Conservation (phyloP, 306 rosid genomes). For the Citrullus amarus region DNA sequence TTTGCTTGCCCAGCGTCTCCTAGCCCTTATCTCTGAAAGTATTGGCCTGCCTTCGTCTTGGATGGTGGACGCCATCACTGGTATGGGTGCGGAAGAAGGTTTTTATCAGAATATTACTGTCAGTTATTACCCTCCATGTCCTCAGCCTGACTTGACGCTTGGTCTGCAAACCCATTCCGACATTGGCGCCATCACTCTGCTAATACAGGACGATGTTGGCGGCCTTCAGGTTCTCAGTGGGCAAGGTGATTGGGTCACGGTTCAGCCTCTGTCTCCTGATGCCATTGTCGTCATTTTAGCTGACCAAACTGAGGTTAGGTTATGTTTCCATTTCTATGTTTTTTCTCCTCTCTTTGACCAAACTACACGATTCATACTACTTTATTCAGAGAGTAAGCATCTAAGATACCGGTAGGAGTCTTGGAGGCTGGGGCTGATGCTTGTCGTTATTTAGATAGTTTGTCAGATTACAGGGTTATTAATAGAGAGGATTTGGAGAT, state of each 20-base stretch:
- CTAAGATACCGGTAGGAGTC: neutral
- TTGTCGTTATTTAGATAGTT: neutral
- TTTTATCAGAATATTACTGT: slow-evolving; percentile 73
- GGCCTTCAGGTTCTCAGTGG: slow-evolving; percentile 65
- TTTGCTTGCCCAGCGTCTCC: slow-evolving; percentile 42
- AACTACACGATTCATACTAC: neutral
- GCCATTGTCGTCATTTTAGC: slow-evolving; percentile 73
- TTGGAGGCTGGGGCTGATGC: neutral
- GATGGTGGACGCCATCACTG: slow-evolving; percentile 43
- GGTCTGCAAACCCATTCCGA: slow-evolving; percentile 92
- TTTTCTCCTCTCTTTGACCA: neutral
- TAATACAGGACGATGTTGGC: slow-evolving; percentile 75
- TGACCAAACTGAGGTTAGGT: slow-evolving; percentile 95
- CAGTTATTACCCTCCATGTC: slow-evolving; percentile 83
- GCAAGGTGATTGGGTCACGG: slow-evolving; percentile 48
- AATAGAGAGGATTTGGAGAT: neutral
- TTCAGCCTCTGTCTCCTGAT: slow-evolving; percentile 38
- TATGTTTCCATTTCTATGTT: neutral
- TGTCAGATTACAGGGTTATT: neutral
- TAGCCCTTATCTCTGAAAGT: slow-evolving; percentile 58
- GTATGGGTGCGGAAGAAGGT: slow-evolving; percentile 25
- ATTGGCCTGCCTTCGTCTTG: slow-evolving; percentile 44
- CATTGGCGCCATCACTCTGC: slow-evolving; percentile 61
- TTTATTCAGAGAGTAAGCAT: neutral
- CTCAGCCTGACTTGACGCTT: slow-evolving; percentile 75